Base-by-base conservation (phyloP, 805 yeast species). In the Yueomyces sp. region DNA sequence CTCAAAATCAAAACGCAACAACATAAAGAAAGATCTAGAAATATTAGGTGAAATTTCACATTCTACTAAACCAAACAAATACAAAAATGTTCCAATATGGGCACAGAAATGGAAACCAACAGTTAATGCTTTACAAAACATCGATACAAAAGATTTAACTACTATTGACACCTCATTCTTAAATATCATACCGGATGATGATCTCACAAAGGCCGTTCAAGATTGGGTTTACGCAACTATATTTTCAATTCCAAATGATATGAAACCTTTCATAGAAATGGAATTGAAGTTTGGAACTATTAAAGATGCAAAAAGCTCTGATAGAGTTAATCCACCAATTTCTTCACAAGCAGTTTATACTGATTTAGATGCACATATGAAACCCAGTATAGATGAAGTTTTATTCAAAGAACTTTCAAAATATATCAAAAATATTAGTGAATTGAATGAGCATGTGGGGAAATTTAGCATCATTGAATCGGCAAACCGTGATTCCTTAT, bases 151-250 rank as follows among this genome's bases (percentile, higher is more conserved):
- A 11, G 60, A 60, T 44, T 52, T 59, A 7, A 51, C 60, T 56
- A 34, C 8, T 34, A 41, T 63, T 30, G 73, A 68, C 32, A 56
- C 68, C 26, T 59, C 72, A 0, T 61, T 74, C 41, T 74, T 86
- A 38, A 72, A 85, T 19, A 79, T 86, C 0, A 88, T 87, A 4
- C 71, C 82, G 1, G 78, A 84, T 40, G 86, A 85, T 54, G 90
- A 85, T 53, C 68, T 85, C 46, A 82, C 88, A 4, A 76, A 88
- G 55, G 76, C 84, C 33, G 77, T 88, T 5, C 82, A 92, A 27
- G 85, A 81, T 52, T 88, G 96, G 96, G 71, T 88, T 6, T 87
- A 82, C 68, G 87, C 94, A 26, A 81, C 84, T 49, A 69, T 86
- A 40, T 70, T 71, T 39, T 84, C 84, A 33, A 72, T 85, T 37